Base-by-base conservation (phyloP, 768 basidiomycete species). In the Mycena belliarum region DNA sequence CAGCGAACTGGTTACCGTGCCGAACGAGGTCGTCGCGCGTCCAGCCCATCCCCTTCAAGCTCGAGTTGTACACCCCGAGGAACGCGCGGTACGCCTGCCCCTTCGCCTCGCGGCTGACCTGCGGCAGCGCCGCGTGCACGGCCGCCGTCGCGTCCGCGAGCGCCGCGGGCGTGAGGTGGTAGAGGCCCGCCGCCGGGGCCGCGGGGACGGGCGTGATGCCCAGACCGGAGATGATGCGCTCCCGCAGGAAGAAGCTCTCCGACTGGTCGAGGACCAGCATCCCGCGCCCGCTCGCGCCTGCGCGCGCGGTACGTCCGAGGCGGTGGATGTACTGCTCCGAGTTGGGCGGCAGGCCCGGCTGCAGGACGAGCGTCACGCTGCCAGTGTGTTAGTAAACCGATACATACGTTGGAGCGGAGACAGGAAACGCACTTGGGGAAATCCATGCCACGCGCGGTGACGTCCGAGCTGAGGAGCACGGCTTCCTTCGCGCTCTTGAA, bases 241-340 rank as follows among this genome's bases (percentile, higher is more conserved):
- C 67, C 18, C 57, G 59, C 8, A 86, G 69, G 74, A 88, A 87
- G 45, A 69, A 72, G 21, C 69, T 54, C 61, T 89, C 87, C 32
- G 70, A 73, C 7, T 76, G 76, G 37, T 80, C 76, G 48, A 88
- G 77, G 38, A 88, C 71, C 42, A 88, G 63, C 50, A 84, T 74
- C 3, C 86, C 85, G 37, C 75, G 77, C 0, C 89, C 88, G 6
- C 79, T 74, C 44, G 82, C 74, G 6, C 89, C 89, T 0, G 89
- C 89, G 42, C 89, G 83, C 12, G 89, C 89, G 18, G 89, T 91
- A 45, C 89, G 82, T 15, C 89, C 89, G 8, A 91, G 84, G 21
- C 89, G 82, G 65, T 91, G 89, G 53, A 91, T 85, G 70, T 91
- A 91, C 67, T 90, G 88, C 65, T 90, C 89, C 24, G 83, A 78